Evolutionary conservation across 352 stramenopile species (phyloP), one percentile per base, ranked within the genome.

Genomic region (Globisporangium solare): DNA sequence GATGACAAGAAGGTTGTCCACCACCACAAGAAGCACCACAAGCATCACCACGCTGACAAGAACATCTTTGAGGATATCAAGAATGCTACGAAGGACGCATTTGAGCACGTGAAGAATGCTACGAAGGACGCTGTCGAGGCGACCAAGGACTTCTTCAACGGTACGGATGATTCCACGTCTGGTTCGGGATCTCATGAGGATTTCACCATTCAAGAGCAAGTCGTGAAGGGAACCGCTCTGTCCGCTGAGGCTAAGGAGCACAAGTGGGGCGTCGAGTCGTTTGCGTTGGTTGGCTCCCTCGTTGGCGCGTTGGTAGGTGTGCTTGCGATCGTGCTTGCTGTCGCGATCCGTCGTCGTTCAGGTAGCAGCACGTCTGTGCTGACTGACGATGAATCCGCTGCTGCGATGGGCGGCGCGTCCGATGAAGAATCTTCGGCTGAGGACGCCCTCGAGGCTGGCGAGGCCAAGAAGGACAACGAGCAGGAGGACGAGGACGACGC

Each of bases 401-500:
- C 74, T 32, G 71, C 69, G 18, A 76, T 76, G 64, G 64, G 64
- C 4, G 63, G 52, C 35, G 68, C 71, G 18, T 60, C 54, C 37
- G 64, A 75, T 14, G 69, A 79, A 12, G 67, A 70, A 40, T 64
- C 58, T 10, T 68, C 61, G 40, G 63, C 70, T 24, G 71, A 75
- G 6, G 70, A 78, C 15, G 58, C 31, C 12, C 48, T 79, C 17
- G 70, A 83, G 49, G 53, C 32, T 2, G 68, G 68, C 12, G 68
- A 55, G 12, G 56, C 67, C 0, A 57, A 63, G 42, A 72, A 74
- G 55, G 67, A 68, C 7, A 58, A 59, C 39, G 63, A 63, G 13
- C 39, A n/a, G 43, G 57, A 68, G 20, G 61, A 68, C 7, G 45
- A 70, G 20, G 66, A 67, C 8, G 65, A 54, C 41, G 67, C 73